These are phyloP conservation scores for Hypoxylon sp. DNA, from an alignment of 2,329 filamentous ascomycete genomes.

Conservation along the genomic window DNA sequence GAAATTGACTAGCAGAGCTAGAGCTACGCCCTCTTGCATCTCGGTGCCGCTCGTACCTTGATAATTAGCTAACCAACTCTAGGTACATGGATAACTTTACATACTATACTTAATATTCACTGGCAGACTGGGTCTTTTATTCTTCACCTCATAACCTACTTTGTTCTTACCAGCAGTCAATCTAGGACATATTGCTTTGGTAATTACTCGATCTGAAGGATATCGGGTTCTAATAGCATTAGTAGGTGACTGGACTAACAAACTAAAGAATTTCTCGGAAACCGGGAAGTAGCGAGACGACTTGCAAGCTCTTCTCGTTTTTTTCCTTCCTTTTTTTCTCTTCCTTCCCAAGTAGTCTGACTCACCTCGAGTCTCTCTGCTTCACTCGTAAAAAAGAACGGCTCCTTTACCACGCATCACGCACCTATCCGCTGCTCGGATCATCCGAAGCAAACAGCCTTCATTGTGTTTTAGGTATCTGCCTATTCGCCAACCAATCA, in stretches of 20 bases:
- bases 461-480: slow-evolving; percentile 12
- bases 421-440: slow-evolving; percentile 41
- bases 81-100: too few species aligned
- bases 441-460: slow-evolving; percentile 37
- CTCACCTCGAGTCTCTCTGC: slow-evolving; percentile 29
- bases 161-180: slow-evolving; percentile 8
- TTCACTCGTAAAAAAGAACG: slow-evolving; percentile 9
- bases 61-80: slow-evolving; percentile 1
- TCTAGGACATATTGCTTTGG: slow-evolving; percentile 3
- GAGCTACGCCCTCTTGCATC: slow-evolving; percentile 5
- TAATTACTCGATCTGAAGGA: slow-evolving; percentile 1
- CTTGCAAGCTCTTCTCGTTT: slow-evolving; percentile 25
- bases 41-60: neutral
- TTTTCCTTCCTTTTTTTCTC: slow-evolving; percentile 10
- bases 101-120: neutral
- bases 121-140: slow-evolving; percentile 12
- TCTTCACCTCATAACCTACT: slow-evolving; percentile 12
- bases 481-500: slow-evolving; percentile 18
- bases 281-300: neutral
- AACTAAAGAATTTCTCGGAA: slow-evolving; percentile 10
- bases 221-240: neutral
- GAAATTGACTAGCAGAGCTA: slow-evolving; percentile 3
- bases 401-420: slow-evolving; percentile 27
- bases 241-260: neutral
- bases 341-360: slow-evolving; percentile 29